Base-by-base conservation (phyloP, 78 protist species). In the Guillardia theta region DNA sequence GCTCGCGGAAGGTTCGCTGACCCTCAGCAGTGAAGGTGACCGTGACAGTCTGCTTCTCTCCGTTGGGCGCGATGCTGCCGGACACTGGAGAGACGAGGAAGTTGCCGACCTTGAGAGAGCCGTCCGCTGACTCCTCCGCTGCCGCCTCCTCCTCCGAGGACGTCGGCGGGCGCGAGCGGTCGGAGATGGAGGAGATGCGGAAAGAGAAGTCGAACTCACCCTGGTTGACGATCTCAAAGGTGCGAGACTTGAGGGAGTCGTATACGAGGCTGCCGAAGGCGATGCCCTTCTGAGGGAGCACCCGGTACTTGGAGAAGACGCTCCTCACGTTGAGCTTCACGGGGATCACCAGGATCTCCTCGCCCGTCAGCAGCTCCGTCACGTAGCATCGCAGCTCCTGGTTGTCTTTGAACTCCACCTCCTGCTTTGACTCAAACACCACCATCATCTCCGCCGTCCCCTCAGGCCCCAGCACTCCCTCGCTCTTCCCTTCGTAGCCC, bases 251-350 rank as follows among this genome's bases (percentile, higher is more conserved):
- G 41, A n/a, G 0, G 3, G 87, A 4, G 70, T 41, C 93, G 88
- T 27, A 54, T 19, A 53, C 18, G n/a, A 95, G 43, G 48, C 97
- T 95, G 6, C 98, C 98, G 70, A 97, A 97, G 94, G 48, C 94
- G 95, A 97, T 15, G n/a, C 96, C 97, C 22, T 48, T 92, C 27
- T 39, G 10, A 18, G 98, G 98, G 44, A 48, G 24, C 0, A 97
- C 21, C 30, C 48, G 18, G 45, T 15, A 96, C 93, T 48, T 27
- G 64, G 50, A 76, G 95, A 54, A 95, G 93, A 83, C 80, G n/a
- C 94, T 58, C 22, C 50, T 87, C 36, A 64, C 93, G 30, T 27
- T 27, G 48, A 95, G 24, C 45, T 30, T 18, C 48, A 96, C 39
- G 27, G 94, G 93, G 5, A 83, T 36, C 44, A 8, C 48, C 33